Conservation (phyloP, 164 flowering plant species). For the Tetracentron sinense region DNA sequence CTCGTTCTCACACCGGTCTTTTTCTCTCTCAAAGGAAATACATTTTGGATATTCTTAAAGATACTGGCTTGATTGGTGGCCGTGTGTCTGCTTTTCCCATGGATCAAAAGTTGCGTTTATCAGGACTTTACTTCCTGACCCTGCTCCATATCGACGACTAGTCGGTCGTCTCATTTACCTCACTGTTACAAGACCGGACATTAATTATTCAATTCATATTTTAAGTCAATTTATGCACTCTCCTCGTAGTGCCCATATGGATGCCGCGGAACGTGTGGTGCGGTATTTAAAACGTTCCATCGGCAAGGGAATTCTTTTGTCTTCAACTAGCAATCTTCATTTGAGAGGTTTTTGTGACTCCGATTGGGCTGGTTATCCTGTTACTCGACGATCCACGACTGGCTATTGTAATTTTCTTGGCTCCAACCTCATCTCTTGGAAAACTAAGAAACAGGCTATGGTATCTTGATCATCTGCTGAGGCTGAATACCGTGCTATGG, state of each 20-base stretch:
- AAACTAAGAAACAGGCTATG: neutral
- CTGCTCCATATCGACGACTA: neutral
- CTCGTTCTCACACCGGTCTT: too few relatives aligned
- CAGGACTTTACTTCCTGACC: too few relatives aligned
- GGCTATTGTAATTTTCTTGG: neutral
- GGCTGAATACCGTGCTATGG: neutral
- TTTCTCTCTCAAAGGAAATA: too few relatives aligned
- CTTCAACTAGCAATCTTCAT: neutral
- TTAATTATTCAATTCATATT: neutral
- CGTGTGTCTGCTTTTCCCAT: too few relatives aligned
- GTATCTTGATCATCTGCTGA: neutral
- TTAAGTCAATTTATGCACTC: slow-evolving; percentile 5
- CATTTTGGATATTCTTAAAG: too few relatives aligned
- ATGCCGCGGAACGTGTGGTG: neutral
- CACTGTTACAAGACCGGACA: slow-evolving; percentile 1
- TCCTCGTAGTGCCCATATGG: neutral
- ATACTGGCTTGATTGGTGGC: too few relatives aligned
- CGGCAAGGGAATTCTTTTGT: neutral
- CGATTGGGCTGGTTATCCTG: neutral
- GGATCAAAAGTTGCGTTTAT: too few relatives aligned
- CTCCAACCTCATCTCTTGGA: neutral
- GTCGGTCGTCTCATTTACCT: neutral
- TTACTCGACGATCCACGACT: neutral
- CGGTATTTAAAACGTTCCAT: neutral
- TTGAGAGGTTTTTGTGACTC: neutral